Base-by-base conservation (phyloP, 306 rosid species). In the Gleditsia sinensis region DNA sequence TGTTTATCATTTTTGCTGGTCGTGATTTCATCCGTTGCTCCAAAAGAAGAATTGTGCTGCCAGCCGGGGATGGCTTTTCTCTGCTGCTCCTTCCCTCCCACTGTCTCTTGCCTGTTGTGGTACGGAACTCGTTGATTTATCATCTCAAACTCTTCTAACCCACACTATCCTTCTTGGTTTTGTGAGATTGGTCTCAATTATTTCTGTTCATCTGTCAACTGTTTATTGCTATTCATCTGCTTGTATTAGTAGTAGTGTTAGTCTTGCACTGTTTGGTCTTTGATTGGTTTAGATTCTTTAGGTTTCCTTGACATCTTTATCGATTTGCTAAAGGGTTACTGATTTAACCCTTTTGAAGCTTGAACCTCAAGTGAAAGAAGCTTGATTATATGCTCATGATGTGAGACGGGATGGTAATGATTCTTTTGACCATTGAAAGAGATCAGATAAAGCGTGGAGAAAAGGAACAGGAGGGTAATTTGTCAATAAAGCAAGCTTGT, bases 381-480 rank as follows among this genome's bases (percentile, higher is more conserved):
- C 68, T 77, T 61, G 78, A 89, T 86, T 81, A 30, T 83, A 57
- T 78, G 76, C 78, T 85, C 71, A 83, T 83, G 84, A 78, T 87
- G 86, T 77, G 75, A 80, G 76, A 85, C 83, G 46, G 78, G 80
- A 84, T 79, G 72, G 76, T 80, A 83, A 76, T 84, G 82, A 74
- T 79, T 71, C 81, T 84, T 88, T 88, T 90, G 88, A 87, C 96
- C 87, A 69, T 43, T 42, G 67, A 82, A 82, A 85, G 79, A 78
- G 83, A 83, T 85, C 79, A 50, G 75, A 75, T 70, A 85, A 83
- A 83, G 89, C 70, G 36, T 48, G 67, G 73, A 34, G n/a, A 25
- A 42, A 54, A 62, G 30, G 32, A 23, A 59, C 17, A 68, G 76
- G 69, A 77, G 69, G 23, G 46, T 70, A 28, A 71, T 69, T 67